Percentiles rank a stretch among this genome's conserved stretches.
phyloP scores from a whole-genome alignment of 1,139 yeast species.

The Candida pseudoviswanathii region DNA sequence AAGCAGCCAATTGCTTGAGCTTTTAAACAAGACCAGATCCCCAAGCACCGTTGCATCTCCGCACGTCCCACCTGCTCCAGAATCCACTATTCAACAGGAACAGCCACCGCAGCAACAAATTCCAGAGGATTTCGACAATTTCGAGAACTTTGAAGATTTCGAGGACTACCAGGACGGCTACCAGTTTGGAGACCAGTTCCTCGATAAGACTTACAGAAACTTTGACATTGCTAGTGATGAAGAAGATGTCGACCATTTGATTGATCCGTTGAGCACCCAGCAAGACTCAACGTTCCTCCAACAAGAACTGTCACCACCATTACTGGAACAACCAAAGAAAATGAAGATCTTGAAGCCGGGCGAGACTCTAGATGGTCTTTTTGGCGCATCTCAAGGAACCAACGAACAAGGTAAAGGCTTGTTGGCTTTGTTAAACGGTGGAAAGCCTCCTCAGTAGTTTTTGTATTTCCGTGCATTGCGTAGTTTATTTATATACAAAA shows the following conservation, averaged over 20 bases:
- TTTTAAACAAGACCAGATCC: conserved; percentile 6
- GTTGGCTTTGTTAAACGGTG: conserved; percentile 21
- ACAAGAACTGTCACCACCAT: background rate
- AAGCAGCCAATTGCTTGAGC: conserved; percentile 4
- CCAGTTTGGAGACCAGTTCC: conserved; percentile 19
- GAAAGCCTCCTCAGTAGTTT: conserved; percentile 9
- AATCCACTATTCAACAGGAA: background rate
- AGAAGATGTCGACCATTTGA: conserved; percentile 21
- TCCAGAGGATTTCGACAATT: conserved; percentile 14
- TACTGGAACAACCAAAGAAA: conserved; percentile 9
- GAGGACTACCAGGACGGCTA: conserved; percentile 32
- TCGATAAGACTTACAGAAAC: conserved; percentile 14
- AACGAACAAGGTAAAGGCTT: conserved; percentile 20
- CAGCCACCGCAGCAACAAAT: background rate
- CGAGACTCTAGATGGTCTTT: conserved; percentile 23
- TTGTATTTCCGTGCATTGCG: background rate
- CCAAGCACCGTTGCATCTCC: background rate
- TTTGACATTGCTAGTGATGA: conserved; percentile 43
- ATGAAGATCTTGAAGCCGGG: conserved; percentile 35
- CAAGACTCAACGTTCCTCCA: background rate
- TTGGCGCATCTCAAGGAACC: conserved; percentile 6
- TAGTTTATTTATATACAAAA: conserved; percentile 16
- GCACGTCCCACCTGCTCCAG: background rate
- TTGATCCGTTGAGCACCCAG: conserved; percentile 12
- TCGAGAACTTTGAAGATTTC: conserved; percentile 42